Conservation (phyloP, 2,329 filamentous ascomycete species). For the Aspergillus amoenus region DNA sequence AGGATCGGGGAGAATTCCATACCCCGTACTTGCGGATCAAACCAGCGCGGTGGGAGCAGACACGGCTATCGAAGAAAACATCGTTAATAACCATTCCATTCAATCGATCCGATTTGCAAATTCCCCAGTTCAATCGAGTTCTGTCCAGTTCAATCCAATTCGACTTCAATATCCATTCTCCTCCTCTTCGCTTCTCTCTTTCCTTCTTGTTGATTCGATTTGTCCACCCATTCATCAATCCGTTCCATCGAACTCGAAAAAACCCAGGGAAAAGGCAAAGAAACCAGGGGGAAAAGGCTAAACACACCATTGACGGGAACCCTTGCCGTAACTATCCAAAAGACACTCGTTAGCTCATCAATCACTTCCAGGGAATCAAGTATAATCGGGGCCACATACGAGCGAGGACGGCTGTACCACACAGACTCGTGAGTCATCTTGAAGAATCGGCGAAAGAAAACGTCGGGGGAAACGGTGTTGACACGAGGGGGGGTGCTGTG, state of each 20-base stretch:
- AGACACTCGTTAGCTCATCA: slow-evolving; percentile 18
- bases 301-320: slow-evolving; percentile 85
- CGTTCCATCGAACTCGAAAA: neutral
- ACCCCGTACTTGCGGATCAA: slow-evolving; percentile 98
- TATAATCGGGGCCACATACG: slow-evolving; percentile 51
- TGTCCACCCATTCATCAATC: neutral
- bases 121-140: slow-evolving; percentile 6
- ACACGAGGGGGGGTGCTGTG: slow-evolving; percentile 9
- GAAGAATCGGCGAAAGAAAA: slow-evolving; percentile 40
- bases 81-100: slow-evolving; percentile 23
- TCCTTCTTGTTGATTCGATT: too few species aligned
- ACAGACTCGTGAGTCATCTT: slow-evolving; percentile 91
- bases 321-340: slow-evolving; percentile 68
- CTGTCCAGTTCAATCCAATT: neutral
- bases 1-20: slow-evolving; percentile 20
- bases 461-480: slow-evolving; percentile 33
- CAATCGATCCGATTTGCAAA: neutral
- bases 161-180: neutral
- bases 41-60: slow-evolving; percentile 95
- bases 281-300: neutral
- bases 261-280: slow-evolving; percentile 1
- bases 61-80: slow-evolving; percentile 55
- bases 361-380: neutral
- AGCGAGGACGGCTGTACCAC: slow-evolving; percentile 98
- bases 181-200: neutral